A percentile compares a stretch with the other conserved stretches of the same genome.
phyloP scores from a whole-genome alignment of 768 basidiomycete genomes.

The Russula lepida region DNA sequence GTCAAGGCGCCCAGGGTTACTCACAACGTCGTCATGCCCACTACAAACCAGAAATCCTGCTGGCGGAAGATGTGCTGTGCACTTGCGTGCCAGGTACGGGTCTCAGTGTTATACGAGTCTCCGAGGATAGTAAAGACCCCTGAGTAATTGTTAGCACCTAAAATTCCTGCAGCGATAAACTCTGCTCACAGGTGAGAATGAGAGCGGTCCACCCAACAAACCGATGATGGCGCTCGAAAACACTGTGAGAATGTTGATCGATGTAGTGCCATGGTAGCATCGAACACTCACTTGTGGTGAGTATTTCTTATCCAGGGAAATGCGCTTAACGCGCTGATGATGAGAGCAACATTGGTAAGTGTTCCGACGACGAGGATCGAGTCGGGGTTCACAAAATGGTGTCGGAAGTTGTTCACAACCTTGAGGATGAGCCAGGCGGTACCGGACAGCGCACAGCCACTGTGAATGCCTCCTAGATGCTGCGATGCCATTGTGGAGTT shows the following conservation, averaged over 20 bases:
- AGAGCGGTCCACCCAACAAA: conserved; percentile 37
- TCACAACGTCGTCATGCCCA: conserved; percentile 36
- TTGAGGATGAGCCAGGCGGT: conserved; percentile 32
- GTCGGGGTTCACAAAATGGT: conserved; percentile 30
- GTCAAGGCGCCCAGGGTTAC: conserved; percentile 8
- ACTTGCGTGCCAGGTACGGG: conserved; percentile 29
- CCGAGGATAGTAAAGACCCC: conserved; percentile 38
- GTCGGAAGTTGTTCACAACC: conserved; percentile 31
- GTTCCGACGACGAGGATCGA: conserved; percentile 33
- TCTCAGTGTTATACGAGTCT: conserved; percentile 32
- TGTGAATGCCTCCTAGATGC: conserved; percentile 39
- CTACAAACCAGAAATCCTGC: conserved; percentile 37
- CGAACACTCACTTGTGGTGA: conserved; percentile 33
- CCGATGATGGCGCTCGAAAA: conserved; percentile 38
- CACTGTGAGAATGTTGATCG: conserved; percentile 25
- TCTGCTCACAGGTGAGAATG: conserved; percentile 19
- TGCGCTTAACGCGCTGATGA: conserved; percentile 32
- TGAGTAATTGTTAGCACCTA: conserved; percentile 16
- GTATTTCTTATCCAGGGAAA: conserved; percentile 39
- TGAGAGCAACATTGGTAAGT: conserved; percentile 33
- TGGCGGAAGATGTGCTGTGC: conserved; percentile 29
- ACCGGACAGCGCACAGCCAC: conserved; percentile 35
- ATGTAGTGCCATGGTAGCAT: background rate
- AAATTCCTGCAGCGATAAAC: background rate
- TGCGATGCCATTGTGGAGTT: conserved; percentile 20